Percentiles rank a stretch among this genome's conserved stretches.
These are phyloP conservation scores for Physcomitrellopsis africana DNA, from an alignment of 225 moss, liverwort and hornwort genomes.

Conservation along the genomic window DNA sequence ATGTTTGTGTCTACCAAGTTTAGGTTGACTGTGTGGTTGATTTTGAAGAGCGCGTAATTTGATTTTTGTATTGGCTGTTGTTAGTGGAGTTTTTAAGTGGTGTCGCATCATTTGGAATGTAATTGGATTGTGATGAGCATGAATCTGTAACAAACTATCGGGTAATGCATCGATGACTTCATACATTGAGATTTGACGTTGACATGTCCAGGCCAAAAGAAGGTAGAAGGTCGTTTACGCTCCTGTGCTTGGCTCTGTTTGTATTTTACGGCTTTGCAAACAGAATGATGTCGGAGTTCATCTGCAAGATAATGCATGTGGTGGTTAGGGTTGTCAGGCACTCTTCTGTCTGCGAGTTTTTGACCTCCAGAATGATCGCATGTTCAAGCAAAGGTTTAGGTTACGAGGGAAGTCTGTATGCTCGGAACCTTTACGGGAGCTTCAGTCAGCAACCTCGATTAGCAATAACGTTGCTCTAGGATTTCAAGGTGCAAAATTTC, in stretches of 20 bases:
- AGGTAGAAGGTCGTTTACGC: background rate
- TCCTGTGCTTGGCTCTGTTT: background rate
- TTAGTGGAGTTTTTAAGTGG: background rate
- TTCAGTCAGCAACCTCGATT: slow-evolving; percentile 9
- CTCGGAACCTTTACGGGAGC: background rate
- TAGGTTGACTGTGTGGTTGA: background rate
- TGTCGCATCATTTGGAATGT: background rate
- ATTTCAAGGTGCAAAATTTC: background rate
- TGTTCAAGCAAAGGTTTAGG: background rate
- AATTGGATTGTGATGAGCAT: slow-evolving; percentile 7
- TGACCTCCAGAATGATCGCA: background rate
- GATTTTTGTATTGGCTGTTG: background rate
- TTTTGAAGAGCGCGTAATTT: slow-evolving; percentile 12
- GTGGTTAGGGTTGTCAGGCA: slow-evolving; percentile 1
- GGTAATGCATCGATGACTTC: background rate
- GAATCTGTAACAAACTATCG: background rate
- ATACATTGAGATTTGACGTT: background rate
- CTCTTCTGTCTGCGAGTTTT: slow-evolving; percentile 4
- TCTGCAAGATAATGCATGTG: background rate
- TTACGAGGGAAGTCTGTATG: background rate
- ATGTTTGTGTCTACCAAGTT: background rate
- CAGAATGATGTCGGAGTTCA: background rate
- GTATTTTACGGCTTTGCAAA: background rate
- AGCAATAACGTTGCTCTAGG: background rate
- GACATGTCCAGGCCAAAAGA: background rate